These are phyloP conservation scores for Cryptococcus sp. DNA, from an alignment of 1,284 basidiomycete species.

Conservation along the genomic window DNA sequence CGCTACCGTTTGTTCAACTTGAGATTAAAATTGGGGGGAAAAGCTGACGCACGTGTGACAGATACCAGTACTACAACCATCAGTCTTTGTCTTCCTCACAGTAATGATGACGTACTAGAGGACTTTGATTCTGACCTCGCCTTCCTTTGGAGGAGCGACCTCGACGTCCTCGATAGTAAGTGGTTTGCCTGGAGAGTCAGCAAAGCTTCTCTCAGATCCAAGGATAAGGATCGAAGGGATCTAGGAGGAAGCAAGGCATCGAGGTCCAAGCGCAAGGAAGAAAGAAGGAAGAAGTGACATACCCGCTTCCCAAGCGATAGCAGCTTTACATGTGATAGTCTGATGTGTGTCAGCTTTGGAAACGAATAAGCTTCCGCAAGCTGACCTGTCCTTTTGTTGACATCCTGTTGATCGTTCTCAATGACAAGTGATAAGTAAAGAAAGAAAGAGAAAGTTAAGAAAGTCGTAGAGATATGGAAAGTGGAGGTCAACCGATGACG, in stretches of 20 bases:
- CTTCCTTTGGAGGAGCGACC: constrained; percentile 80
- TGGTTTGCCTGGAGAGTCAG: constrained; percentile 53
- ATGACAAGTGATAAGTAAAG: no score
- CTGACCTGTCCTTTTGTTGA: constrained; percentile 38
- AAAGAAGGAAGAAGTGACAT: constrained; percentile 17
- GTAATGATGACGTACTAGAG: constrained; percentile 60
- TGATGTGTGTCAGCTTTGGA: constrained; percentile 9
- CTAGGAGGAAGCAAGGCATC: neutral
- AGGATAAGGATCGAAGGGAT: no score
- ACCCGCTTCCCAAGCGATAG: constrained; percentile 92
- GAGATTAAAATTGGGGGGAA: neutral
- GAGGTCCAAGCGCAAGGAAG: neutral
- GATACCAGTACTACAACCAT: constrained; percentile 61
- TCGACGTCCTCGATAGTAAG: constrained; percentile 87
- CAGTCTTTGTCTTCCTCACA: neutral
- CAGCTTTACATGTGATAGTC: constrained; percentile 87
- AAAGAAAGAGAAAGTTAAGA: no score
- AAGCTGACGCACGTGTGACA: constrained; percentile 70
- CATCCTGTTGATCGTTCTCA: constrained; percentile 10
- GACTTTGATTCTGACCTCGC: constrained; percentile 92
- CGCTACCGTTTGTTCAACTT: constrained; percentile 42
- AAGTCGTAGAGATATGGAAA: no score
- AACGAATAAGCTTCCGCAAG: neutral
- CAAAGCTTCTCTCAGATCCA: neutral
- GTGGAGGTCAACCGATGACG: no score